phyloP scores from a whole-genome alignment of 2,329 filamentous ascomycete species.

The Exophiala calicioides region DNA sequence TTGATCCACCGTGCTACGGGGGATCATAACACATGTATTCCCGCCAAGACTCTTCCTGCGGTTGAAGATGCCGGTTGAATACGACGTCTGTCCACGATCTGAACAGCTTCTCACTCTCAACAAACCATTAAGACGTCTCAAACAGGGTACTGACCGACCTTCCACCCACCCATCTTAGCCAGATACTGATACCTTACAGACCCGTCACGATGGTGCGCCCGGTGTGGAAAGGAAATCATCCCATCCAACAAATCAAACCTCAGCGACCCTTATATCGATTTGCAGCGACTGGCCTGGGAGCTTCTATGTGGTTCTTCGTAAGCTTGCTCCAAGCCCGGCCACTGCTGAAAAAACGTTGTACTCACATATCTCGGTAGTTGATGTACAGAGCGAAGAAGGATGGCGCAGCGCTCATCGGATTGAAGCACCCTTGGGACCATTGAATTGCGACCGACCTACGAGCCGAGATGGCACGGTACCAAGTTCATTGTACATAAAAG shows the following conservation, averaged over 20 bases:
- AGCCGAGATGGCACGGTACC: background rate
- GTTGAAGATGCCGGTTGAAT: too few species aligned
- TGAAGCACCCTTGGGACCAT: slow-evolving; percentile 97
- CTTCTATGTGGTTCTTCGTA: slow-evolving; percentile 99
- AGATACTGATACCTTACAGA: slow-evolving; percentile 1
- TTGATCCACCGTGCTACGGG: too few species aligned
- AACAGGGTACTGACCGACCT: too few species aligned
- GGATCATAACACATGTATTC: too few species aligned
- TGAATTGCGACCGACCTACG: slow-evolving; percentile 49
- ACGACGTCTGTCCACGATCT: too few species aligned
- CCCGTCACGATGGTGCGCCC: slow-evolving; percentile 27
- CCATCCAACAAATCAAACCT: slow-evolving; percentile 56
- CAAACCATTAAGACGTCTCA: too few species aligned
- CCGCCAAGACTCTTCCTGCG: too few species aligned
- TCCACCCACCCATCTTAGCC: too few species aligned
- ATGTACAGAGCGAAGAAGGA: slow-evolving; percentile 98
- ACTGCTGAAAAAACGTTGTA: background rate
- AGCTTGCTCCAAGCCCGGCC: slow-evolving; percentile 37
- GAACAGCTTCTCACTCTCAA: too few species aligned
- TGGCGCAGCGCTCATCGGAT: slow-evolving; percentile 83
- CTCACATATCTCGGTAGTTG: slow-evolving; percentile 59
- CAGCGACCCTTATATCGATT: slow-evolving; percentile 75
- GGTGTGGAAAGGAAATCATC: slow-evolving; percentile 29
- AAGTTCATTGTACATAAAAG: slow-evolving; percentile 14
- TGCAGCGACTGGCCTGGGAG: slow-evolving; percentile 81